Base-by-base conservation (phyloP, 768 basidiomycete genomes). In the Dentipellis fragilis region DNA sequence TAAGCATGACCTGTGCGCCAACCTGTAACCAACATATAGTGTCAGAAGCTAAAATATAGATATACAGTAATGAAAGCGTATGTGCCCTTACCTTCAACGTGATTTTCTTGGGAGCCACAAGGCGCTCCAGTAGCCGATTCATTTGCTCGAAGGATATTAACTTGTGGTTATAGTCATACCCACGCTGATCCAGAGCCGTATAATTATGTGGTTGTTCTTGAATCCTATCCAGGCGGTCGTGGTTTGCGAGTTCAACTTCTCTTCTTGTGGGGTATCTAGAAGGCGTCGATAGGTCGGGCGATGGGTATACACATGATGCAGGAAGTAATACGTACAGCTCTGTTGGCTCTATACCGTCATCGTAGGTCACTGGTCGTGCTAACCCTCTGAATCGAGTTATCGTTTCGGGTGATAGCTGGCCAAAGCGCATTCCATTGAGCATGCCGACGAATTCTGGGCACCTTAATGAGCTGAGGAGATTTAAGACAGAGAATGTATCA, bases 361-460 rank as follows among this genome's bases (percentile, higher is more conserved):
- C 65, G 63, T 91, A 92, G 1, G 56, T 56, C 10, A 91, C 74
- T 21, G 67, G 63, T 14, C 90, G 77, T 2, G 77, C 73, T 19
- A 94, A 75, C 0, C 60, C 60, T 48, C 68, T 67, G 70, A 96
- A 91, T 4, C 73, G 71, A 10, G 62, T 59, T 3, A 73, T 67
- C 40, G 77, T 76, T 5, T 68, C 65, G 0, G 69, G 54, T 19
- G 76, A 71, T 47, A 91, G 66, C 42, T 68, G 69, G 1, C 93
- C 93, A 62, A 85, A 84, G 17, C 93, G 82, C 85, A 95, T 87
- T 52, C 81, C 77, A 64, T 94, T 94, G 45, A 96, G 73, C 81
- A 95, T 89, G 62, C 89, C 78, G 55, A 92, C 80, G 64, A 96
- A 93, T 3, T 12, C 67, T 69, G 47, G 0, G 42, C 16, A 16